Percentiles rank a stretch among this genome's conserved stretches.
Conservation (phyloP, 345 rosid species). For the Firmiana major region DNA sequence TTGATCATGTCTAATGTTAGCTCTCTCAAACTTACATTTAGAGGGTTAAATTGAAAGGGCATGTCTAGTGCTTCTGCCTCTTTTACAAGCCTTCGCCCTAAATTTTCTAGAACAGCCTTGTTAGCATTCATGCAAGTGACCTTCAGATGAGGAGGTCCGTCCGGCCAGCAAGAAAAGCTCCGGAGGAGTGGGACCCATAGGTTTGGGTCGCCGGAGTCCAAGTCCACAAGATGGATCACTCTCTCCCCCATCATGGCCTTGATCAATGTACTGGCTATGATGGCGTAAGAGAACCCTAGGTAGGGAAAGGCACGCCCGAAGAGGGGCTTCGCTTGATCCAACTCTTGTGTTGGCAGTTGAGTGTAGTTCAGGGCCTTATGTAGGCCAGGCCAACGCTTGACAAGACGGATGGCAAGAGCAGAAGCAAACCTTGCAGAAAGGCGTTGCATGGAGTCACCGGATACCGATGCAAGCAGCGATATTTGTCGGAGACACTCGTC, state of each 20-base stretch:
- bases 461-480: conserved; percentile 34
- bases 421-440: conserved; percentile 42
- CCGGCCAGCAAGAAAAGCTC: conserved; percentile 23
- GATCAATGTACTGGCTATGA: conserved; percentile 24
- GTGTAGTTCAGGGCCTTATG: conserved; percentile 34
- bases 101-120: conserved; percentile 25
- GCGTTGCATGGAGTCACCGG: conserved; percentile 54
- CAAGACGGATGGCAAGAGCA: conserved; percentile 39
- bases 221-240: conserved; percentile 40
- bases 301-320: conserved; percentile 28
- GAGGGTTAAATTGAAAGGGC: conserved; percentile 45
- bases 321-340: conserved; percentile 12
- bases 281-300: conserved; percentile 29
- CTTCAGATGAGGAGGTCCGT: conserved; percentile 37
- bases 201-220: conserved; percentile 38
- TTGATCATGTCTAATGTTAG: conserved; percentile 32
- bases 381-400: conserved; percentile 52
- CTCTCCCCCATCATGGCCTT: conserved; percentile 28
- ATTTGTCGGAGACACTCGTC: conserved; percentile 41
- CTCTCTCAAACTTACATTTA: conserved; percentile 27
- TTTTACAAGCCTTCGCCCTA: conserved; percentile 35
- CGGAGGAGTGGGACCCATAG: conserved; percentile 39
- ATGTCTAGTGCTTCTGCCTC: conserved; percentile 38
- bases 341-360: not conserved
- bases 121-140: conserved; percentile 29